Evolutionary conservation across 2,329 filamentous ascomycete genomes (phyloP), one percentile per base, ranked within the genome.

Genomic region (Aspergillus versicolor): DNA sequence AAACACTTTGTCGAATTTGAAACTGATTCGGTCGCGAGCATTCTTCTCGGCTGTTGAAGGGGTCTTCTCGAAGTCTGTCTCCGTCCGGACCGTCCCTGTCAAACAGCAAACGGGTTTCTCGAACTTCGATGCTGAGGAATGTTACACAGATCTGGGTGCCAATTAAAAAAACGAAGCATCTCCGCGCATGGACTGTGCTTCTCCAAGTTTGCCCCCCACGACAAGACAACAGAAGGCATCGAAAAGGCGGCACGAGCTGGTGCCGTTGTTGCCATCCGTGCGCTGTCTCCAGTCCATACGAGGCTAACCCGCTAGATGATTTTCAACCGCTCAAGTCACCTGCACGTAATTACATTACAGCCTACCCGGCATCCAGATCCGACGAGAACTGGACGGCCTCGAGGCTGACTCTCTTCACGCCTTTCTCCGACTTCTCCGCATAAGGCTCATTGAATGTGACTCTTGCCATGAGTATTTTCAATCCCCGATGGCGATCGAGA

Each of bases 71-170:
- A 51, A 51, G 17, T 32, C 27, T 8, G 21, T 27, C 17, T 47
- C 19, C 27, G 30, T 46, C 17, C 8, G 30, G 27, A 9, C 22
- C 12, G 22, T 11, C 21, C 15, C 21, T 9, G 45, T 38, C 34
- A 3, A 6, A 13, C 46, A 22, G 13, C 19, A 12, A 19, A 12
- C 9, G 9, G 38, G 19, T 4, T 52, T 30, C 24, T 52, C 22
- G 49, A 47, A 32, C 27, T 17, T 17, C 45, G 34, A 37, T 32
- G 22, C 9, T 15, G 43, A 30, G 43, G 56, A 59, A 61, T 59
- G 59, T 61, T 40, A 52, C 54, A 61, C 59, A 54, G 57, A 61
- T 61, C 56, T 59, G 22, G 42, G 47, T 50, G 34, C n/a, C 52
- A 40, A 49, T 34, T 42, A 40, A 44, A 47, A 58, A 58, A 51